Evolutionary conservation across 768 basidiomycete genomes (phyloP).

Genomic region (Calocera viscosa): DNA sequence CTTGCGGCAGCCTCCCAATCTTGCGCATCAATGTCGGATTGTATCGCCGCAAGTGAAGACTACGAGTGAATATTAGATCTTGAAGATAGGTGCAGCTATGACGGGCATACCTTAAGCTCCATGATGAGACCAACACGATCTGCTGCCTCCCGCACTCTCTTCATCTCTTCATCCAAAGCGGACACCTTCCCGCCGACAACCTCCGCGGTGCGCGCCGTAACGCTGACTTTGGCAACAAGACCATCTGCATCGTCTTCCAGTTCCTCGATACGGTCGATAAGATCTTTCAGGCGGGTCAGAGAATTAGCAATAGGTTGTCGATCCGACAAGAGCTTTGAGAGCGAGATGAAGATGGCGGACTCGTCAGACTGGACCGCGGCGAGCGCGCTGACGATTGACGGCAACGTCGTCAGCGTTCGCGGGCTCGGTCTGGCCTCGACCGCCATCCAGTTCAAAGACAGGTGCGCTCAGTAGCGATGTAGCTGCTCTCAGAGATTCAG

Average conservation of each 20-base stretch:
- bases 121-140: conserved; percentile 87
- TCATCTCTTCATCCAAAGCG: conserved; percentile 85
- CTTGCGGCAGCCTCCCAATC: conserved; percentile 96
- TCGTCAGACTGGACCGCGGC: conserved; percentile 55
- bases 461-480: neutral
- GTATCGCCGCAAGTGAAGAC: conserved; percentile 49
- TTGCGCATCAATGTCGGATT: conserved; percentile 53
- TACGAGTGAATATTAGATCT: conserved; percentile 31
- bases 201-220: conserved; percentile 68
- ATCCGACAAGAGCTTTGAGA: conserved; percentile 57
- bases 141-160: conserved; percentile 73
- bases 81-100: neutral
- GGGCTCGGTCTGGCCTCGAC: neutral
- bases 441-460: neutral
- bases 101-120: conserved; percentile 69
- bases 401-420: conserved; percentile 1
- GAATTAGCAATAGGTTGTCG: conserved; percentile 53
- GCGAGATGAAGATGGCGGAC: conserved; percentile 56
- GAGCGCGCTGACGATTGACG: conserved; percentile 12
- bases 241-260: conserved; percentile 44
- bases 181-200: conserved; percentile 86
- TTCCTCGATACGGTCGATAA: conserved; percentile 52
- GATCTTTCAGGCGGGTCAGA: conserved; percentile 45
- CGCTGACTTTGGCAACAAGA: conserved; percentile 47
- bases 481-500: no score